These are phyloP conservation scores for Sparassis latifolia DNA, from an alignment of 1,284 basidiomycete genomes.

Conservation along the genomic window DNA sequence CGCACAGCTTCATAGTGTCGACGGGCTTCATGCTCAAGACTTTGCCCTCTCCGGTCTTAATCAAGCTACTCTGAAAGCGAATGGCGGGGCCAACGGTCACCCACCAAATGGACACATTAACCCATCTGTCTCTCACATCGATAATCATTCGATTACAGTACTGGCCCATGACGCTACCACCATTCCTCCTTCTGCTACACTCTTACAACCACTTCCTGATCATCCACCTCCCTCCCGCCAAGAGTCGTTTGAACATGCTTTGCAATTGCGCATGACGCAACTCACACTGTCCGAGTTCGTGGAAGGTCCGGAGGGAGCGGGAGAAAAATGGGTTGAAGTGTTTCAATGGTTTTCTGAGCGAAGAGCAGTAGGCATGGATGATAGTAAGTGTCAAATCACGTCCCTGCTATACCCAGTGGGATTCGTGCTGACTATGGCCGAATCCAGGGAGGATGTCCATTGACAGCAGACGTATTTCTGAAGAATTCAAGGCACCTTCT, in stretches of 20 bases:
- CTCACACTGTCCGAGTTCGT: conserved; percentile 79
- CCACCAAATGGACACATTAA: conserved; percentile 6
- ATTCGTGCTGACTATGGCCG: too few relatives aligned
- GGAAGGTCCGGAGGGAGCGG: conserved; percentile 83
- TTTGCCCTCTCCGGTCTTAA: conserved; percentile 8
- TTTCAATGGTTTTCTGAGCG: conserved; percentile 79
- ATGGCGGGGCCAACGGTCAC: conserved; percentile 6
- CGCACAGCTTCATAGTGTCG: conserved; percentile 7
- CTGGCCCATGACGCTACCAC: conserved; percentile 28
- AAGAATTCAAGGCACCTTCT: conserved; percentile 16
- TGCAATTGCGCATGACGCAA: conserved; percentile 86
- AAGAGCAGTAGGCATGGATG: conserved; percentile 35
- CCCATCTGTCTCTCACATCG: background rate
- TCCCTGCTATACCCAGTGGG: too few relatives aligned
- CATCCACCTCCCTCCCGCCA: conserved; percentile 45
- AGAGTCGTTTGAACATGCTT: conserved; percentile 71
- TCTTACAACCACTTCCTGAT: conserved; percentile 51
- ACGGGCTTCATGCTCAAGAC: conserved; percentile 18
- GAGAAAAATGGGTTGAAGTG: conserved; percentile 78
- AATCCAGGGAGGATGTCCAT: conserved; percentile 23
- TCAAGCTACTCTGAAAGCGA: background rate
- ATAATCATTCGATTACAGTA: conserved; percentile 16
- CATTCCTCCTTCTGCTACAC: conserved; percentile 40
- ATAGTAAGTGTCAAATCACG: conserved; percentile 24
- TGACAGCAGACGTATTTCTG: conserved; percentile 23